A percentile compares a stretch with the other conserved stretches of the same genome.
phyloP scores from a whole-genome alignment of 2,329 filamentous ascomycete genomes.

The Epicoccum nigrum region DNA sequence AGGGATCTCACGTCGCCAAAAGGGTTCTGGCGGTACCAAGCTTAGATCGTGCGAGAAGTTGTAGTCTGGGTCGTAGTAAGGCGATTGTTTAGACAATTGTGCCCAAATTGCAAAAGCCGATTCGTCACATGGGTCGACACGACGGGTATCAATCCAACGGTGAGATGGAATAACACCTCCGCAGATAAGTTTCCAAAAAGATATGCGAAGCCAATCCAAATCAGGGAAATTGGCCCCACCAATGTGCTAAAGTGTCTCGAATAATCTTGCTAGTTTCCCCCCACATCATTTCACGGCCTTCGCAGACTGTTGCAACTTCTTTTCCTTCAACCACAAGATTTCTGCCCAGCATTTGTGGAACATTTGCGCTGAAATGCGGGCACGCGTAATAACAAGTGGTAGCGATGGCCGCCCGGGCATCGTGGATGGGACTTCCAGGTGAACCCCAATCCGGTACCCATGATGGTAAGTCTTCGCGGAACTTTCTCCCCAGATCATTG shows the following conservation, averaged over 20 bases:
- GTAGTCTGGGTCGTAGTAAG: no score
- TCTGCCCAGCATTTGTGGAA: background rate
- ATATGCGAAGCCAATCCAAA: background rate
- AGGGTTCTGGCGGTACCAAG: no score
- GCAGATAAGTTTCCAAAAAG: slow-evolving; percentile 7
- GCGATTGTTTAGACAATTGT: no score
- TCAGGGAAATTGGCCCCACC: background rate
- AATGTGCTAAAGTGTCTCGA: background rate
- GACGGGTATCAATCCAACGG: background rate
- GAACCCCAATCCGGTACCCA: slow-evolving; percentile 32
- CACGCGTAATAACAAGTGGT: background rate
- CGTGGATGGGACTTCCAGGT: background rate
- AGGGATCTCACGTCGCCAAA: no score
- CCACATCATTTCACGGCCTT: background rate
- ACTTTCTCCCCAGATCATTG: slow-evolving; percentile 22
- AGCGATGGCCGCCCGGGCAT: background rate
- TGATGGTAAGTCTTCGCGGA: slow-evolving; percentile 22
- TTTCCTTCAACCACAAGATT: background rate
- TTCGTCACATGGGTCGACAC: background rate
- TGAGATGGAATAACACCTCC: background rate
- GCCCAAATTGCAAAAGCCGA: background rate
- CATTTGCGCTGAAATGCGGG: background rate
- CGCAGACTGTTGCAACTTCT: no score
- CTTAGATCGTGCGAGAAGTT: no score
- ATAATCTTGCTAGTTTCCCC: background rate